These are phyloP conservation scores for Achlya hypogyna DNA, from an alignment of 352 stramenopile species.

Conservation along the genomic window DNA sequence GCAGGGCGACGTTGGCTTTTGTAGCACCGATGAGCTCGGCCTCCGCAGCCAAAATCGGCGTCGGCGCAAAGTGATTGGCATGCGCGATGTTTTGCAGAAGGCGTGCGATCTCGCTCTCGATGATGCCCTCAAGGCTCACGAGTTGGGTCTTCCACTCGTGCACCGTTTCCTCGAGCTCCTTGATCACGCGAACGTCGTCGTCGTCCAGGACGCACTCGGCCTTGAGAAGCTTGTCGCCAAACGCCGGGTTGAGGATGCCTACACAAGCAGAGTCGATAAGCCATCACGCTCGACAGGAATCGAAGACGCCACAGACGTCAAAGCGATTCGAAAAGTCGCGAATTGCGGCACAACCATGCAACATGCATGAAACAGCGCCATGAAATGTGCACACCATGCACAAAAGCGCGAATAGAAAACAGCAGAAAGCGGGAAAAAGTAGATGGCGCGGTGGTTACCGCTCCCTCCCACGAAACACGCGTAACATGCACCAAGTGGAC, in stretches of 20 bases:
- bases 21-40: neutral
- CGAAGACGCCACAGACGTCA: too few relatives aligned
- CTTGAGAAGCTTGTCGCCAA: slow-evolving; percentile 7
- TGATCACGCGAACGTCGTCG: slow-evolving; percentile 11
- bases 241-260: slow-evolving; percentile 15
- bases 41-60: slow-evolving; percentile 1
- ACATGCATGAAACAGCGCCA: too few relatives aligned
- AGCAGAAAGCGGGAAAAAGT: too few relatives aligned
- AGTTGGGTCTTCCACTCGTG: slow-evolving; percentile 9
- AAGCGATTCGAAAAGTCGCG: too few relatives aligned
- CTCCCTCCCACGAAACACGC: too few relatives aligned
- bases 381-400: too few relatives aligned
- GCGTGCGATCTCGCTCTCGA: neutral
- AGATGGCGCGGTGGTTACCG: too few relatives aligned
- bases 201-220: slow-evolving; percentile 2
- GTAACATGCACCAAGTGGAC: too few relatives aligned
- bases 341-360: too few relatives aligned
- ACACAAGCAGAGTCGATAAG: neutral
- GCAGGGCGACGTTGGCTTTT: neutral
- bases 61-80: slow-evolving; percentile 13
- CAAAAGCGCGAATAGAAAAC: too few relatives aligned
- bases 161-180: slow-evolving; percentile 18
- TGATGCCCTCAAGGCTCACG: neutral
- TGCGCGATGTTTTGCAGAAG: slow-evolving; percentile 1
- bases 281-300: too few relatives aligned